Base-by-base conservation (phyloP, 2,329 filamentous ascomycete genomes). In the Didymella glomerata region DNA sequence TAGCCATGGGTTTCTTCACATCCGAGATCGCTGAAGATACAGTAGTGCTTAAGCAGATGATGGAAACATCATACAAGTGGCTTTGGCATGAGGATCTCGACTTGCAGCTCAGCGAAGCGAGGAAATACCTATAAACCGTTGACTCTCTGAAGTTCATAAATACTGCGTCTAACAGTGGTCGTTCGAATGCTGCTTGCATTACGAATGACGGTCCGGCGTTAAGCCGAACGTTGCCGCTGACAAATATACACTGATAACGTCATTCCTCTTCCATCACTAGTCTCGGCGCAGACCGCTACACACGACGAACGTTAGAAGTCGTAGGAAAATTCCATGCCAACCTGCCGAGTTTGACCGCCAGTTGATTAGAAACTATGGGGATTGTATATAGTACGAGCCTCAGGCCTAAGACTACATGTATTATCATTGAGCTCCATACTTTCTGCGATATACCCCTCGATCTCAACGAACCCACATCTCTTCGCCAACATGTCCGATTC, bases 21-120 rank as follows among this genome's bases (percentile, higher is more conserved):
- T 63, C 65, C 2, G 65, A 58, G 3, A 34, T 68, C 24, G 54
- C 54, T 2, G 67, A 69, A 30, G 58, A 74, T 49, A 55, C 65
- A 22, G 40, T 41, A 2, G 57, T 51, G 5, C 36, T 73, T 14
- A 60, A 62, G 32, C 46, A 60, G 3, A 54, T 54, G 34, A 48
- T 70, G 3, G 63, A 69, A 16, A 42, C 48, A 16, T 66, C 61
- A 25, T 69, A 65, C 48, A 41, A 46, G 13, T 73, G 67, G 68
- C 48, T 75, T 14, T 75, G 73, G 73, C 58, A 71, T 50, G 66
- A 68, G 25, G 71, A 75, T 57, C 50, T 74, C 10, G 66, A 69
- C 40, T 57, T 27, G 13, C 65, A 75, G 34, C 32, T 72, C 45
- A 50, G 58, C 40, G 42, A 46, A 32, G 71, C 70, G 10, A 66